These are phyloP conservation scores for Trichoderma breve DNA, from an alignment of 2,329 filamentous ascomycete species.

Conservation along the genomic window DNA sequence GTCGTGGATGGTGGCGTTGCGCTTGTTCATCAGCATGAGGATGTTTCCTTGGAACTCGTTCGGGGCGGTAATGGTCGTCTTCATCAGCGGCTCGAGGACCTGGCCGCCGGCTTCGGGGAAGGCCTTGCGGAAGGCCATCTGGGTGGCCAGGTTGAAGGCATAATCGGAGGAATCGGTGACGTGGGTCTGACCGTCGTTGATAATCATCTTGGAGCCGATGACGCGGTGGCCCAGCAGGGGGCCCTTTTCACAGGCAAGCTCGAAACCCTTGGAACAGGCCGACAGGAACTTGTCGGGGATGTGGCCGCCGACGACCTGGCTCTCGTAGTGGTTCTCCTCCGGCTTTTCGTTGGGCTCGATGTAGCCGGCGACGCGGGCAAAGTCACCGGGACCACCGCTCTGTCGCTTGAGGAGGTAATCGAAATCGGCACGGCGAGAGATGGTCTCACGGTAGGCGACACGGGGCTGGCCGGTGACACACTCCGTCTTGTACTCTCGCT, in stretches of 20 bases:
- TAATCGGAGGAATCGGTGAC: conserved; percentile 97
- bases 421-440: conserved; percentile 75
- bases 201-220: conserved; percentile 82
- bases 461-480: conserved; percentile 95
- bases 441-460: conserved; percentile 94
- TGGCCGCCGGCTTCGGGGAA: conserved; percentile 78
- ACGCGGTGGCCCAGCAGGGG: conserved; percentile 92
- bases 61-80: conserved; percentile 92
- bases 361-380: conserved; percentile 85
- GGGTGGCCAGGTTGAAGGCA: conserved; percentile 90
- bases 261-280: conserved; percentile 94
- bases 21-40: conserved; percentile 93
- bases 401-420: conserved; percentile 96
- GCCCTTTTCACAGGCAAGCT: conserved; percentile 76
- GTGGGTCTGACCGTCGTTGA: conserved; percentile 96
- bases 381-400: conserved; percentile 92
- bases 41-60: conserved; percentile 98
- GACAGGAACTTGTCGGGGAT: conserved; percentile 96
- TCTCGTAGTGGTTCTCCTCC: conserved; percentile 77
- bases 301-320: conserved; percentile 81
- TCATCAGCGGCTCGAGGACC: conserved; percentile 95
- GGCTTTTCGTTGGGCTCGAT: conserved; percentile 80
- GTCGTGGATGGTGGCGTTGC: conserved; percentile 90
- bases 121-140: conserved; percentile 94
- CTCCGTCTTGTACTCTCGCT: conserved; percentile 93